A percentile compares a stretch with the other conserved stretches of the same genome.
Conservation (phyloP, 129 eudicot genomes). For the Dittrichia graveolens region DNA sequence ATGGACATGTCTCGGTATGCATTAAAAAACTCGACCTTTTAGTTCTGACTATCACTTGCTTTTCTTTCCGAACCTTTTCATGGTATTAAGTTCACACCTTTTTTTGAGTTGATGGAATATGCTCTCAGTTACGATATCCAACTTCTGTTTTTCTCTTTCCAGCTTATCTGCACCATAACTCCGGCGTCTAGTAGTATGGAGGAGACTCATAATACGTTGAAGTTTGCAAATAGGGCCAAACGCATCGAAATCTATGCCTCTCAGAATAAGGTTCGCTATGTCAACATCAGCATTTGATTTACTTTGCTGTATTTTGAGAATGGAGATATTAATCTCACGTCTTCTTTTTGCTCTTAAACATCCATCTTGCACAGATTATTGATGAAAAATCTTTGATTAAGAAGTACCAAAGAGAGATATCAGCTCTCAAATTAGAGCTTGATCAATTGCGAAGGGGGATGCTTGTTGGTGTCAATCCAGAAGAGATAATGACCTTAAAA, state of each 20-base stretch:
- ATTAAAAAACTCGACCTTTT: neutral
- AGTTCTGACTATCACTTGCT: constrained; percentile 19
- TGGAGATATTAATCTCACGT: constrained; percentile 8
- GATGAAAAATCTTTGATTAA: constrained; percentile 96
- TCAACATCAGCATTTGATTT: constrained; percentile 17
- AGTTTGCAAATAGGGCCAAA: constrained; percentile 95
- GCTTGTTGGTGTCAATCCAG: constrained; percentile 94
- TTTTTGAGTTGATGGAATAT: neutral
- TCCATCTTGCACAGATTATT: constrained; percentile 66
- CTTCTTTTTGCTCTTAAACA: constrained; percentile 22
- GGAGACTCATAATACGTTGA: constrained; percentile 96
- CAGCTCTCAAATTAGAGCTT: constrained; percentile 84
- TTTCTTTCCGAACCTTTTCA: constrained; percentile 1
- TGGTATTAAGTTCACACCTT: neutral
- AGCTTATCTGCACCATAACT: constrained; percentile 98
- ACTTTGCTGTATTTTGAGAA: constrained; percentile 23
- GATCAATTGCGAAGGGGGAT: constrained; percentile 87
- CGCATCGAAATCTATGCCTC: constrained; percentile 93
- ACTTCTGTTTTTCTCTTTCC: constrained; percentile 27
- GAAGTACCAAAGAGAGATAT: constrained; percentile 96
- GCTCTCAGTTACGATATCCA: neutral
- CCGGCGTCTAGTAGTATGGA: constrained; percentile 99
- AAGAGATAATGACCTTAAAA: constrained; percentile 80
- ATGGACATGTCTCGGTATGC: constrained; percentile 99
- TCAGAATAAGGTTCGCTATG: constrained; percentile 70